These are phyloP conservation scores for Penicillium sp. DNA, from an alignment of 2,329 filamentous ascomycete species.

Conservation along the genomic window DNA sequence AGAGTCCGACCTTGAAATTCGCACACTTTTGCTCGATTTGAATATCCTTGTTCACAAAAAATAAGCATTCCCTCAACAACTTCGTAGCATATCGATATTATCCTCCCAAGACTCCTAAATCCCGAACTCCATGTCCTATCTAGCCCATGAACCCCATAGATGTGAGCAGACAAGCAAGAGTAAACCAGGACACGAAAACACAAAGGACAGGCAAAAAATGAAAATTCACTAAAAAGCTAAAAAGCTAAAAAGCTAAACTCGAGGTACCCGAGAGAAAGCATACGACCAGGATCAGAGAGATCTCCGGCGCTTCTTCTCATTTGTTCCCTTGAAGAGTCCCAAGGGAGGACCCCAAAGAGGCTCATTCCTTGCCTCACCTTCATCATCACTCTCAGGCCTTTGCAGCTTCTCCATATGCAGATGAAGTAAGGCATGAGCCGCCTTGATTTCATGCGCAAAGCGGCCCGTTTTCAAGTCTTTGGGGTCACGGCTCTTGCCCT, in stretches of 20 bases:
- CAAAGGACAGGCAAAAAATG: neutral
- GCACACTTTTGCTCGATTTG: too few species aligned
- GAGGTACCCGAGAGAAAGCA: neutral
- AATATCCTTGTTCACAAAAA: too few species aligned
- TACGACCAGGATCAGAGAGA: neutral
- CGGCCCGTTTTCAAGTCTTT: slow-evolving; percentile 1
- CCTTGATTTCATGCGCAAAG: slow-evolving; percentile 36
- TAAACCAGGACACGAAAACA: neutral
- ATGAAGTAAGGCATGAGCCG: slow-evolving; percentile 39
- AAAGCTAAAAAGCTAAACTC: neutral
- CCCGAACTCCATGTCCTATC: neutral
- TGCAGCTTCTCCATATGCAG: slow-evolving; percentile 34
- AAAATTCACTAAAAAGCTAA: neutral
- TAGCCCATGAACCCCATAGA: neutral
- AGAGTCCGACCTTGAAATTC: too few species aligned
- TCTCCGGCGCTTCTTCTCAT: neutral
- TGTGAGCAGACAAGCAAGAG: neutral
- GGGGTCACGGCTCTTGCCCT: neutral
- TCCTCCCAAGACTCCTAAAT: too few species aligned
- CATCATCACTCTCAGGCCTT: neutral
- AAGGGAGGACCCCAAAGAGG: neutral
- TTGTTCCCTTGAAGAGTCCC: neutral
- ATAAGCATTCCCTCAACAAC: too few species aligned
- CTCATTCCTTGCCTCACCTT: slow-evolving; percentile 15
- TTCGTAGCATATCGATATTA: too few species aligned